Percentiles rank a stretch among this genome's conserved stretches.
Evolutionary conservation across 2,329 filamentous ascomycete species (phyloP).

Genomic region (Stachybotrys echinatus): DNA sequence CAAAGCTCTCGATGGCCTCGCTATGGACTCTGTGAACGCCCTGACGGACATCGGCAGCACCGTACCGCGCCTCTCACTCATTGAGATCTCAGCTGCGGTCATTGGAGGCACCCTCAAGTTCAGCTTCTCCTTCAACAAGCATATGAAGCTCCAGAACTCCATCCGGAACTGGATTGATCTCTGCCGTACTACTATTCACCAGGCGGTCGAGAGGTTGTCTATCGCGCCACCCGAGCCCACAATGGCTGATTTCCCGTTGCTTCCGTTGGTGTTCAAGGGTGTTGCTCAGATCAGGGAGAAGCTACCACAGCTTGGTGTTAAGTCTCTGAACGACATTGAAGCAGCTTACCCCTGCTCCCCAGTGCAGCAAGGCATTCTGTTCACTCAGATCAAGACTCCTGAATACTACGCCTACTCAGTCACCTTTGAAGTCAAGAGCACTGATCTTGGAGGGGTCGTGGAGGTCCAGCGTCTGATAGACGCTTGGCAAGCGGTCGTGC

Average conservation of each 20-base stretch:
- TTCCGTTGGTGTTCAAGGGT: slow-evolving; percentile 4
- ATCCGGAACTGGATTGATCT: slow-evolving; percentile 2
- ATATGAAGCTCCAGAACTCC: slow-evolving; percentile 3
- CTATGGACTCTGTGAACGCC: slow-evolving; percentile 6
- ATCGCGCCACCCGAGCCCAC: neutral
- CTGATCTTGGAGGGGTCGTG: neutral
- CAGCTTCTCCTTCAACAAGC: slow-evolving; percentile 3
- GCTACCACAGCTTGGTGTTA: neutral
- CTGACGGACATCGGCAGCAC: slow-evolving; percentile 4
- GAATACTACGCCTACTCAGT: slow-evolving; percentile 14
- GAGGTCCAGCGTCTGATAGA: slow-evolving; percentile 5
- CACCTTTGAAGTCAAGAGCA: slow-evolving; percentile 5
- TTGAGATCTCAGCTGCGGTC: slow-evolving; percentile 5
- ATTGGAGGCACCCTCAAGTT: slow-evolving; percentile 2
- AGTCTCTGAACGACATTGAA: slow-evolving; percentile 7
- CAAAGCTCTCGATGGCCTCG: neutral
- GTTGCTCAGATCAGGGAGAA: slow-evolving; percentile 2
- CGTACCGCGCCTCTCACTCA: slow-evolving; percentile 3
- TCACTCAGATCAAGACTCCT: slow-evolving; percentile 12
- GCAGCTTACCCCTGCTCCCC: slow-evolving; percentile 13
- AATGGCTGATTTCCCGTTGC: slow-evolving; percentile 5
- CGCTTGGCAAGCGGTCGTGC: slow-evolving; percentile 13
- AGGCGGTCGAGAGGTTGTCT: slow-evolving; percentile 2
- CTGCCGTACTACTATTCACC: neutral
- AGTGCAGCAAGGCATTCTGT: slow-evolving; percentile 14